phyloP scores from a whole-genome alignment of 192 early-diverging fungal genomes.

The Linderina pennispora region DNA sequence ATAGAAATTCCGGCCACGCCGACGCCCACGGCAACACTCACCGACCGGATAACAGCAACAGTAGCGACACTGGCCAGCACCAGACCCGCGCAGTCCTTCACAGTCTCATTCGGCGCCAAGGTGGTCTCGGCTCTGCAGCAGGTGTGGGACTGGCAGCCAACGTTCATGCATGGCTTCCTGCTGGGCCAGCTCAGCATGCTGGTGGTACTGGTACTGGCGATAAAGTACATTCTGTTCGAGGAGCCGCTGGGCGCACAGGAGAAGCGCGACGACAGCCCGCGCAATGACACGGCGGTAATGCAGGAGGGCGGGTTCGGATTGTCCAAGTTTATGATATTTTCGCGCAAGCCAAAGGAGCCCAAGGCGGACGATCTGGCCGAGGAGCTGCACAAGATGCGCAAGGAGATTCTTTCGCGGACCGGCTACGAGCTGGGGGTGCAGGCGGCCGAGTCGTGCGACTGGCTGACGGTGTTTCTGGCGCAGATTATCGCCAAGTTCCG shows the following conservation, averaged over 20 bases:
- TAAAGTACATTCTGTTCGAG: slow-evolving; percentile 48
- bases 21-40: background rate
- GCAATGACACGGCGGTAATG: slow-evolving; percentile 10
- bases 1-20: background rate
- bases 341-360: slow-evolving; percentile 37
- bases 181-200: slow-evolving; percentile 47
- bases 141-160: slow-evolving; percentile 38
- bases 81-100: background rate
- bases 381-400: slow-evolving; percentile 39
- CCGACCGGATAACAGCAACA: background rate
- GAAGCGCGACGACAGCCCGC: background rate
- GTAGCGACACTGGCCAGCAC: background rate
- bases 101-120: background rate
- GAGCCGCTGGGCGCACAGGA: slow-evolving; percentile 26
- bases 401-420: slow-evolving; percentile 42
- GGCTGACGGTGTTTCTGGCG: slow-evolving; percentile 52
- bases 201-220: slow-evolving; percentile 34
- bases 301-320: slow-evolving; percentile 37
- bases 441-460: slow-evolving; percentile 48
- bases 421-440: slow-evolving; percentile 28
- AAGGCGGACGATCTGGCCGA: slow-evolving; percentile 28
- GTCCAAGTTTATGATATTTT: slow-evolving; percentile 44
- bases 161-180: slow-evolving; percentile 48
- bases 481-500: slow-evolving; percentile 48
- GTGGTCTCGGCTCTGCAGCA: slow-evolving; percentile 4